phyloP scores from a whole-genome alignment of 2,329 filamentous ascomycete species.

The Aspergillus nomiae region DNA sequence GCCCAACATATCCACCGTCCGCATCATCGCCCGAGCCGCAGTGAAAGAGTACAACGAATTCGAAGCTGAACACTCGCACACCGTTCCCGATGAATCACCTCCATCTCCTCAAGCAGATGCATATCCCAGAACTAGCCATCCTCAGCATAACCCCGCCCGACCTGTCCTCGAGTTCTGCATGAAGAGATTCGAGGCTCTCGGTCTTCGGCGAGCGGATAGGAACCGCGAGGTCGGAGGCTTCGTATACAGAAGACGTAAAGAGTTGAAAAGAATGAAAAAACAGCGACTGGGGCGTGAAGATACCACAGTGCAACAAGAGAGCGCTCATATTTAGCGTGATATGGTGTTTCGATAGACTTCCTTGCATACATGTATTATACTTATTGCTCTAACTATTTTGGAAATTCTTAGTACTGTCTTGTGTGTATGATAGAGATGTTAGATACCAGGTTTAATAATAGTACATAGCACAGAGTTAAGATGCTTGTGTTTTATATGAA shows the following conservation, averaged over 20 bases:
- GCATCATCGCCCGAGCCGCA: conserved; percentile 40
- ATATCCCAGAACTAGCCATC: background rate
- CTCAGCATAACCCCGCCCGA: conserved; percentile 17
- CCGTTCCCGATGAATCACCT: background rate
- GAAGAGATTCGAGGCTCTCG: conserved; percentile 30
- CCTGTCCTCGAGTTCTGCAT: conserved; percentile 38
- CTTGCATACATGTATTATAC: background rate
- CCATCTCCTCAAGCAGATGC: background rate
- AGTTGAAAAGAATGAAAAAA: conserved; percentile 8
- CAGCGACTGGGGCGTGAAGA: background rate
- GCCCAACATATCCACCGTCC: conserved; percentile 38
- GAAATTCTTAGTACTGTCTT: background rate
- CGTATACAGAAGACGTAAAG: conserved; percentile 21
- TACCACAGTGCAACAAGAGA: background rate
- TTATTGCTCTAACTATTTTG: background rate
- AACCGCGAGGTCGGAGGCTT: conserved; percentile 38
- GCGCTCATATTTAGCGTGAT: background rate
- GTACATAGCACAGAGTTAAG: background rate
- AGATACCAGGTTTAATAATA: background rate
- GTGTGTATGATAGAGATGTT: background rate
- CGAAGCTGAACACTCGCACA: background rate
- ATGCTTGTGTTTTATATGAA: background rate
- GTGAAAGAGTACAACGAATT: conserved; percentile 27
- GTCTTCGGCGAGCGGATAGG: conserved; percentile 32
- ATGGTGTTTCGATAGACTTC: background rate